Evolutionary conservation across 108 stramenopile species (phyloP), one percentile per base, ranked within the genome.

Genomic region (Schizochytrium sp.): DNA sequence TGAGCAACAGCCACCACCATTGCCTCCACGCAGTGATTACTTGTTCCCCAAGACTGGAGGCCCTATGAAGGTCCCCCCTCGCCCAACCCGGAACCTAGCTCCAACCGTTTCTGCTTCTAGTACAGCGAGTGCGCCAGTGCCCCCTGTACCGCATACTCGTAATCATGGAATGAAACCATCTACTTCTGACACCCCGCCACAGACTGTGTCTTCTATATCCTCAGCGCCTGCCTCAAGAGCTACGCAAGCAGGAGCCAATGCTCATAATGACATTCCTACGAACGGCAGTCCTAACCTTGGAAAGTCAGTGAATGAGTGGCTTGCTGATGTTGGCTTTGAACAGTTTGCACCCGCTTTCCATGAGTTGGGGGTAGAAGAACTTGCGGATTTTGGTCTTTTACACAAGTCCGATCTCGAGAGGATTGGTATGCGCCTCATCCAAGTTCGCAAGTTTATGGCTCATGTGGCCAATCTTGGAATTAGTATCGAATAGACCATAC

Each of bases 361-460:
- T 53, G 53, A 49, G 28, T 53, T 83, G 5, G 76, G 76, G 10
- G 76, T 83, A n/a, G 76, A 83, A 28, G 76, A 83, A 28, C 76
- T 83, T 28, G 76, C 76, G 5, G 76, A 83, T 3, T 83, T 83
- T 49, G 76, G 53, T 49, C 76, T 55, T 7, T 13, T 83, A n/a
- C 76, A 83, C 38, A 10, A 50, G 12, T n/a, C 50, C 7, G 76
- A 83, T 28, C 53, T 83, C 50, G 76, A 83, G 47, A 0, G 53
- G 28, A 83, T 83, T 38, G 76, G 76, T 19, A 83, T 83, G 76
- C 76, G 76, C 40, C 76, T 55, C 47, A 83, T 83, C 28, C 76
- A 83, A 53, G 76, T 83, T 8, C 76, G 76, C 1, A 83, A 83
- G 28, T 83, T 83, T 50, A 55, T 55, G 13, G 76, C 76, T 13